Evolutionary conservation across 1,139 yeast genomes (phyloP).

Genomic region (Meyerozyma athensensis): DNA sequence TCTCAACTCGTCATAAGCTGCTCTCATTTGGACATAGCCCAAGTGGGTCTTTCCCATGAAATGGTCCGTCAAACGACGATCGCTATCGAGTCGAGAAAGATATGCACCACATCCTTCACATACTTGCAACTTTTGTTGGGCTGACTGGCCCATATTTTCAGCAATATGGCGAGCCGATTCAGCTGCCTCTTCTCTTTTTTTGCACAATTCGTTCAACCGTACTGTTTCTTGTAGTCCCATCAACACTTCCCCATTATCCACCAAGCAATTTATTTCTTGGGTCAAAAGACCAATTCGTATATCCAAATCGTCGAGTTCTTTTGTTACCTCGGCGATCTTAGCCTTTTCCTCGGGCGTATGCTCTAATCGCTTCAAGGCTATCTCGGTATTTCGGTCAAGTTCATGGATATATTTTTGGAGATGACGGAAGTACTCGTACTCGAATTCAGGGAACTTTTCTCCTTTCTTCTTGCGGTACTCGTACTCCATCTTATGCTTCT

Average conservation of each 20-base stretch:
- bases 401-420: slow-evolving; percentile 56
- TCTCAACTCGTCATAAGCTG: slow-evolving; percentile 48
- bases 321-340: slow-evolving; percentile 57
- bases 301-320: slow-evolving; percentile 64
- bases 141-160: slow-evolving; percentile 78
- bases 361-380: slow-evolving; percentile 65
- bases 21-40: slow-evolving; percentile 74
- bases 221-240: slow-evolving; percentile 49
- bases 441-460: slow-evolving; percentile 62
- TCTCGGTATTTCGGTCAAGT: slow-evolving; percentile 60
- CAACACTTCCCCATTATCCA: slow-evolving; percentile 45
- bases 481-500: slow-evolving; percentile 71
- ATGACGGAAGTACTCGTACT: slow-evolving; percentile 58
- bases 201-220: slow-evolving; percentile 39
- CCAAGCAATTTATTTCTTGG: slow-evolving; percentile 62
- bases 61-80: slow-evolving; percentile 86
- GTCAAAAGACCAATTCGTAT: slow-evolving; percentile 62
- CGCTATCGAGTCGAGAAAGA: slow-evolving; percentile 81
- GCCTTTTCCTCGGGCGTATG: slow-evolving; percentile 75
- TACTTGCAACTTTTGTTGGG: slow-evolving; percentile 87
- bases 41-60: slow-evolving; percentile 84
- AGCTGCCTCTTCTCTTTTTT: slow-evolving; percentile 45
- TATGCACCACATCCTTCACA: slow-evolving; percentile 93
- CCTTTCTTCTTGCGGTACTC: slow-evolving; percentile 53
- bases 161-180: slow-evolving; percentile 55